These are phyloP conservation scores for Dimargaris cristalligena DNA, from an alignment of 192 early-diverging fungal genomes.

Conservation along the genomic window DNA sequence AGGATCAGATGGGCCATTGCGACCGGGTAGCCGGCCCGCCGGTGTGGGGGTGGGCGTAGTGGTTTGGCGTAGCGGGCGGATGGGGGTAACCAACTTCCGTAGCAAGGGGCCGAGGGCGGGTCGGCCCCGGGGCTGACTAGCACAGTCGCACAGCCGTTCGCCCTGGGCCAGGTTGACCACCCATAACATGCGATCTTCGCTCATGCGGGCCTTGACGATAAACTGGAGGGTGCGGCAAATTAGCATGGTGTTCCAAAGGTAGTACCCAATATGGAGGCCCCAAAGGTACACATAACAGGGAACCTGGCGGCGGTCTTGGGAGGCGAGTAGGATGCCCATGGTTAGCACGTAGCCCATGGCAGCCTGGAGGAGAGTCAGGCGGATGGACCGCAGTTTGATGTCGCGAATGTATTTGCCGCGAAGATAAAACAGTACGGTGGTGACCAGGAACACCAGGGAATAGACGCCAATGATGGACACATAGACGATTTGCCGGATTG, in stretches of 20 bases:
- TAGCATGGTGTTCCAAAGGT: not conserved
- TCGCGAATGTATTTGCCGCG: conserved; percentile 1
- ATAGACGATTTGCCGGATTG: not conserved
- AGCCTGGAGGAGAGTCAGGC: not conserved
- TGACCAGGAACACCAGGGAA: not conserved
- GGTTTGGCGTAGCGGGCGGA: not conserved
- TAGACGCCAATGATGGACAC: not conserved
- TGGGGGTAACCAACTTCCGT: not conserved
- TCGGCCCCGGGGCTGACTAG: not conserved
- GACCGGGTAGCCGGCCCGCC: too few relatives aligned
- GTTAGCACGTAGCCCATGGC: not conserved
- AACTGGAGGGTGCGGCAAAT: not conserved
- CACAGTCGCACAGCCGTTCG: not conserved
- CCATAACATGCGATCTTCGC: not conserved
- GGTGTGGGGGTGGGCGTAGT: not conserved
- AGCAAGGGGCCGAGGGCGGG: not conserved
- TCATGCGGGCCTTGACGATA: conserved; percentile 1
- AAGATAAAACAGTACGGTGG: not conserved
- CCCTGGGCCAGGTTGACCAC: not conserved
- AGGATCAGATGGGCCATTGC: too few relatives aligned
- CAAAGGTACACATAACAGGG: not conserved
- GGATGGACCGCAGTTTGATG: not conserved
- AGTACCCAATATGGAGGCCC: not conserved
- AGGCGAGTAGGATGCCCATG: not conserved
- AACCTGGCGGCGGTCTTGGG: not conserved